Evolutionary conservation across 108 stramenopile species (phyloP), one percentile per base, ranked within the genome.

Genomic region (Cyclostephanos tholiformis): DNA sequence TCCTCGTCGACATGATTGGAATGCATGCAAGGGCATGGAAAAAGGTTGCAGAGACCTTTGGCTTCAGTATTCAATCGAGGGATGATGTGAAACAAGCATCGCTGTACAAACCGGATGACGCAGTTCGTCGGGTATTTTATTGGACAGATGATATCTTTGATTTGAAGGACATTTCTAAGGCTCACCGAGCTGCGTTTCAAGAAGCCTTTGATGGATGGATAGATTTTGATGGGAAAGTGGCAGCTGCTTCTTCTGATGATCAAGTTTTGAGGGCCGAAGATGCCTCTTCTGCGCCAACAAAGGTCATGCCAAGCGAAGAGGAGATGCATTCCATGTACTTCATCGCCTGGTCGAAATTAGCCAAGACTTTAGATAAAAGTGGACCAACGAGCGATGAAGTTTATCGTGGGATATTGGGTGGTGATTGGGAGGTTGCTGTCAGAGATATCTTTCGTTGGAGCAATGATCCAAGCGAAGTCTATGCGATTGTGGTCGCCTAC

Each of bases 21-120:
- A 61, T 94, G 50, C 84, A 91, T 11, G 67, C 72, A 39, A 75
- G 84, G 74, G 87, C 84, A 16, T 94, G 92, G 92, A 82, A 82
- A 53, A 80, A 78, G 48, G 86, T 88, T n/a, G 85, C 88, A 8
- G 86, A 87, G 59, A 58, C 61, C 4, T 75, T 76, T 65, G 82
- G 71, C 12, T 87, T 86, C 41, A 58, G 66, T 50, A 66, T 78
- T 19, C 85, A 83, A 22, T 59, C 75, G 2, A 49, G 75, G 11
- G 88, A 89, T 43, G 85, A 88, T 55, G 64, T 84, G 6, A 78
- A 62, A 50, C 75, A 69, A 20, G 92, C 89, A 49, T 80, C 88
- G 5, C 85, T 93, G 25, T 50, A 77, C 43, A 65, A 69, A 50
- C 84, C 92, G n/a, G 86, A 85, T 16, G 58, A 71, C 51, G 92